Percentiles rank a stretch among this genome's conserved stretches.
phyloP scores from a whole-genome alignment of 2,329 filamentous ascomycete genomes.

The Ophiognomonia clavigignenti-juglandacearum region DNA sequence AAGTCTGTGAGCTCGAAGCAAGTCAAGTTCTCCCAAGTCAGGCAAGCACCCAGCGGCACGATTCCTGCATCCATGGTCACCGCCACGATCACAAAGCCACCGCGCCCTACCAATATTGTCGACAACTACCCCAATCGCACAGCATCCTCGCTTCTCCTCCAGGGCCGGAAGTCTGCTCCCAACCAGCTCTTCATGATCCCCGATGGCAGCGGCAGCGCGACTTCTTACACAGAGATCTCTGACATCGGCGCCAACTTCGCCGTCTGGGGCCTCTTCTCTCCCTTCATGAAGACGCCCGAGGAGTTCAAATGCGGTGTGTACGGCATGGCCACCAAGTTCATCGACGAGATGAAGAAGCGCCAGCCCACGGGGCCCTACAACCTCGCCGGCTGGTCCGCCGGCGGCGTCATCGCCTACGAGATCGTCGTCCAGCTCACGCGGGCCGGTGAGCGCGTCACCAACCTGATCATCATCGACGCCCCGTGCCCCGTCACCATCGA shows the following conservation, averaged over 20 bases:
- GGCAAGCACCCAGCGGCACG: conserved; percentile 17
- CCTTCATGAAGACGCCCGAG: conserved; percentile 65
- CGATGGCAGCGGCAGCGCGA: conserved; percentile 55
- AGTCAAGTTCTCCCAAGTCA: conserved; percentile 21
- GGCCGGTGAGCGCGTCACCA: conserved; percentile 51
- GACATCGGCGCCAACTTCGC: conserved; percentile 41
- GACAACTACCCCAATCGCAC: conserved; percentile 46
- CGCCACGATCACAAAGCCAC: conserved; percentile 42
- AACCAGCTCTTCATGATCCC: conserved; percentile 50
- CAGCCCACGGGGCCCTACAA: conserved; percentile 65
- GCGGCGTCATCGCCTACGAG: conserved; percentile 68
- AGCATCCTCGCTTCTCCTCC: conserved; percentile 40
- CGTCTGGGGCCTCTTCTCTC: conserved; percentile 60
- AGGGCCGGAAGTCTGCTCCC: conserved; percentile 45
- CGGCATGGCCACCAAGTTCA: conserved; percentile 60
- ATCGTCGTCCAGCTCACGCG: conserved; percentile 56
- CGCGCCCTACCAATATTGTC: conserved; percentile 29
- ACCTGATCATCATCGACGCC: conserved; percentile 61
- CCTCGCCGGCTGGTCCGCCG: conserved; percentile 71
- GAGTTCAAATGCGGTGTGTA: conserved; percentile 62
- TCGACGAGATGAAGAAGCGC: conserved; percentile 65
- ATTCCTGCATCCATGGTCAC: conserved; percentile 21
- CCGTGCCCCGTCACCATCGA: conserved; percentile 65
- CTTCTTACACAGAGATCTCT: conserved; percentile 60
- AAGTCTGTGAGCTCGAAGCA: conserved; percentile 23